Evolutionary conservation across 345 rosid genomes (phyloP), one percentile per base, ranked within the genome.

Genomic region (Gossypium mustelinum): DNA sequence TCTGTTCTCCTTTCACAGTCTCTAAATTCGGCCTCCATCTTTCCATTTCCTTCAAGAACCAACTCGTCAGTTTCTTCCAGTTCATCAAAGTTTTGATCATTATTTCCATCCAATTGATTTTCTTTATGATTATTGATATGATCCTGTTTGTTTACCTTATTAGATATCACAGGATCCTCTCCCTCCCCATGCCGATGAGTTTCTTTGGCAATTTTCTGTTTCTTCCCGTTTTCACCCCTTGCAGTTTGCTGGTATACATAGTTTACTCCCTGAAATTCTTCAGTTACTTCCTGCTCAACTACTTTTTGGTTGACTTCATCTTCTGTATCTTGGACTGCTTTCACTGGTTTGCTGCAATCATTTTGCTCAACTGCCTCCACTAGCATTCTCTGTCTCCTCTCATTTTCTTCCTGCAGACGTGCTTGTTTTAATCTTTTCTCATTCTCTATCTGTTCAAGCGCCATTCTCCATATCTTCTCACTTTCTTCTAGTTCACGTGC

Each of bases 401-500:
- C 84, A 20, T 72, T 80, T 67, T 78, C 88, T 71, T 73, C 84
- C 74, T 22, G 76, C 75, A 80, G 86, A 71, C 67, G 78, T 65
- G 76, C 78, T 75, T 79, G 85, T 76, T 73, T 81, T 57, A 70
- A 86, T 57, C 71, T 85, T 70, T 81, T 84, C 79, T 82, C 87
- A 55, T 79, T 79, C 74, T 83, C 90, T 84, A 77, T 78, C 77
- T 74, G 81, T 79, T 82, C 87, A 73, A 67, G 77, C 20, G 72
- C 68, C 79, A 81, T 85, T 83, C 72, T 83, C 55, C 78, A 81
- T 74, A 66, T 84, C 72, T 64, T 85, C 81, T 83, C 85, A 56
- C 79, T 82, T 75, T 86, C 87, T 82, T 82, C 88, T 76, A 57
- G 78, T 73, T 86, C 87, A 73, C 70, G 79, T 70, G 70, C 64